Conservation (phyloP, 169 alveolate species). For the Cryptosporidium baileyi region DNA sequence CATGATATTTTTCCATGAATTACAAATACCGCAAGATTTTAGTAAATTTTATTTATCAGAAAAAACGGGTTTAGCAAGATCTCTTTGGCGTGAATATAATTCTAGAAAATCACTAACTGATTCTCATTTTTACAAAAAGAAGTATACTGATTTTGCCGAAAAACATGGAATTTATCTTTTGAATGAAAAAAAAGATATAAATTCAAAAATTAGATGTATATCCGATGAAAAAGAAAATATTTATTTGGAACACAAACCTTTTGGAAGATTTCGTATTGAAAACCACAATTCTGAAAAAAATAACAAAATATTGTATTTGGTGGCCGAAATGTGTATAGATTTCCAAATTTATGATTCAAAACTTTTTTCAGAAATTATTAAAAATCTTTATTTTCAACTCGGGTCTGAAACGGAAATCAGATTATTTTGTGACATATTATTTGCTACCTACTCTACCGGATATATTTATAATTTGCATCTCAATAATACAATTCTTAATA, state of each 20-base stretch:
- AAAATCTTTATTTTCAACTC: slow-evolving; percentile 1
- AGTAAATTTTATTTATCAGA: slow-evolving; percentile 65
- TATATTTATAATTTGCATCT: slow-evolving; percentile 3
- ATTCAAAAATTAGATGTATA: slow-evolving; percentile 27
- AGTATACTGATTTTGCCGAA: not conserved
- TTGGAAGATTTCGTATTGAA: not conserved
- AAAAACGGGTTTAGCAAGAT: slow-evolving; percentile 52
- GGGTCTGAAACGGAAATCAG: not conserved
- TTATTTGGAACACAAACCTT: not conserved
- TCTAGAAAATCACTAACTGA: slow-evolving; percentile 7
- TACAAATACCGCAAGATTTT: slow-evolving; percentile 66
- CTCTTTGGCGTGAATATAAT: slow-evolving; percentile 57
- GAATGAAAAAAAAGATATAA: not conserved
- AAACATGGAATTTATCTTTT: not conserved
- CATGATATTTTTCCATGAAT: slow-evolving; percentile 32
- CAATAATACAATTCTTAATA: slow-evolving; percentile 1
- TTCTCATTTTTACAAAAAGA: not conserved
- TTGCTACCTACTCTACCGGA: slow-evolving; percentile 22
- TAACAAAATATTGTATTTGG: slow-evolving; percentile 8
- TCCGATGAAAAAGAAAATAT: not conserved
- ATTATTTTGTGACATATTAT: slow-evolving; percentile 3
- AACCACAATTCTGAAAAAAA: not conserved
- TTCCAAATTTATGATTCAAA: slow-evolving; percentile 26
- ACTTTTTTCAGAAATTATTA: slow-evolving; percentile 21
- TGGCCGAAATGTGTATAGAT: slow-evolving; percentile 47